Conservation (phyloP, 2,329 filamentous ascomycete species). For the Xylaria sp. region DNA sequence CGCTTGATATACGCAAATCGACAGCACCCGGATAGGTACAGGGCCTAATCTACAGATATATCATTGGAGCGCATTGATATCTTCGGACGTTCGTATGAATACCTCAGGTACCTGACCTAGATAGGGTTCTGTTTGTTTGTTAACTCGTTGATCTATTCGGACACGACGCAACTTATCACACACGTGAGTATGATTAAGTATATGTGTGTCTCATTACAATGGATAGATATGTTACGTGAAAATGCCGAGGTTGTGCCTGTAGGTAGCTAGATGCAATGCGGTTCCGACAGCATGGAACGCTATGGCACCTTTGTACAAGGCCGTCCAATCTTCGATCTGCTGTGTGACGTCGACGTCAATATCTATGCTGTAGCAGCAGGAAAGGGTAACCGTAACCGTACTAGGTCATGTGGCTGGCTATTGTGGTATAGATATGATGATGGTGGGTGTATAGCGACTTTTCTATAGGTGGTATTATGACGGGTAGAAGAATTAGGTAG, state of each 20-base stretch:
- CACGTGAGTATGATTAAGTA: too few species aligned
- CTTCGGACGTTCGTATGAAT: too few species aligned
- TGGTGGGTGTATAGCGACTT: too few species aligned
- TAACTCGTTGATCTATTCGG: too few species aligned
- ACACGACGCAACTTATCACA: too few species aligned
- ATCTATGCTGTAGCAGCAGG: neutral
- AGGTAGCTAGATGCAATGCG: slow-evolving; percentile 4
- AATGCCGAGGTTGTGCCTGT: slow-evolving; percentile 8
- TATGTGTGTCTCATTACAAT: neutral
- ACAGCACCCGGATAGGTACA: too few species aligned
- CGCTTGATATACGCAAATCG: too few species aligned
- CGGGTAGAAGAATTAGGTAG: neutral
- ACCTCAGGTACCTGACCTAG: too few species aligned
- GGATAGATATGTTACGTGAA: neutral
- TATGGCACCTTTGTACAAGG: neutral
- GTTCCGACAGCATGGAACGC: slow-evolving; percentile 31
- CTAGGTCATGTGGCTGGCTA: neutral
- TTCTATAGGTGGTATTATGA: too few species aligned
- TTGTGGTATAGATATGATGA: neutral
- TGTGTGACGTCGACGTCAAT: neutral
- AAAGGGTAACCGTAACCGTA: neutral
- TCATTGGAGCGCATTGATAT: too few species aligned
- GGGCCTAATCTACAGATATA: too few species aligned
- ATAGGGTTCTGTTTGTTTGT: too few species aligned
- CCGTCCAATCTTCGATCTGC: neutral